Conservation (phyloP, 1,139 yeast genomes). For the Suhomyces panamericanus region DNA sequence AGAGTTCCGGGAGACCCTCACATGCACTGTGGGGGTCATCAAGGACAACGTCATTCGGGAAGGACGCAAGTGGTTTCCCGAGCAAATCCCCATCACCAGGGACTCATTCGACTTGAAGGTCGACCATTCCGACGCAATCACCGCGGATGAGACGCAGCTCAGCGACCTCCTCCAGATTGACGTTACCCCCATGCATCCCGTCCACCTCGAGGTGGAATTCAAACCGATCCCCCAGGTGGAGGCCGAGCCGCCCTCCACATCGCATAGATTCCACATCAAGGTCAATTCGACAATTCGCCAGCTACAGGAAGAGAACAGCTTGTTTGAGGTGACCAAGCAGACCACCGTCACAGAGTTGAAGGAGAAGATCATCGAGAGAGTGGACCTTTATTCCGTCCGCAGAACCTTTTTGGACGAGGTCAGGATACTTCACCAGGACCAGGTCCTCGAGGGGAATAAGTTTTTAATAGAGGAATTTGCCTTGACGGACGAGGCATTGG, state of each 20-base stretch:
- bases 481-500: constrained; percentile 15
- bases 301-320: constrained; percentile 23
- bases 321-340: constrained; percentile 26
- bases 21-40: constrained; percentile 24
- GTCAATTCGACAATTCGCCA: constrained; percentile 21
- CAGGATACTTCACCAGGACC: constrained; percentile 18
- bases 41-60: constrained; percentile 21
- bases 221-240: not conserved
- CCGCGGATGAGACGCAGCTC: constrained; percentile 17
- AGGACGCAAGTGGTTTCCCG: not conserved
- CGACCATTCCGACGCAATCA: constrained; percentile 9
- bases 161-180: constrained; percentile 28
- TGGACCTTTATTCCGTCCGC: constrained; percentile 26
- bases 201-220: constrained; percentile 15
- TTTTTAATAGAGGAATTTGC: constrained; percentile 14
- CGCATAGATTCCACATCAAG: constrained; percentile 16
- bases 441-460: constrained; percentile 6
- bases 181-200: constrained; percentile 27
- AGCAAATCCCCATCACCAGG: not conserved
- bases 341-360: constrained; percentile 29
- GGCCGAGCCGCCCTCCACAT: not conserved
- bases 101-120: not conserved
- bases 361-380: constrained; percentile 23
- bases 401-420: constrained; percentile 35
- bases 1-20: constrained; percentile 24